Evolutionary conservation across 2,329 filamentous ascomycete genomes (phyloP).

Genomic region (Cryphonectria japonica): DNA sequence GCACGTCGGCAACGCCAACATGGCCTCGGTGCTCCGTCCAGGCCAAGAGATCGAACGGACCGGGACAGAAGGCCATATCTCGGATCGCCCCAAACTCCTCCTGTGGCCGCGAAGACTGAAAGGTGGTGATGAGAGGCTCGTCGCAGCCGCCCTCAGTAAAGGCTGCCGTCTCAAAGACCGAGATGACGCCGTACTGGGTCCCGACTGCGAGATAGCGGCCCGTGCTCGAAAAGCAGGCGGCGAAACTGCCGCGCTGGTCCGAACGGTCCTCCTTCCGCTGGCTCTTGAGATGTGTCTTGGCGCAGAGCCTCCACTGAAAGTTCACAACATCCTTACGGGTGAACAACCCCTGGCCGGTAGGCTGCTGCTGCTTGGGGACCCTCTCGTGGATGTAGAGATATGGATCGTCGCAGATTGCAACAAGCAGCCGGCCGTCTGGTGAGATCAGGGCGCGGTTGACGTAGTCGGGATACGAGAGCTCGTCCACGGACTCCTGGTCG

Average conservation of each 20-base stretch:
- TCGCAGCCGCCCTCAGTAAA: slow-evolving; percentile 52
- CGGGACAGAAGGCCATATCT: slow-evolving; percentile 89
- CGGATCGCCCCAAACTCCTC: slow-evolving; percentile 78
- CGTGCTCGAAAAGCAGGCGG: slow-evolving; percentile 75
- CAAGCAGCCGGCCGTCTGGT: slow-evolving; percentile 78
- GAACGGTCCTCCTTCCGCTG: slow-evolving; percentile 58
- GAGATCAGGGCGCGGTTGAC: slow-evolving; percentile 97
- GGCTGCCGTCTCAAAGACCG: slow-evolving; percentile 66
- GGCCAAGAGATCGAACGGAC: slow-evolving; percentile 85
- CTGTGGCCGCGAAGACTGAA: slow-evolving; percentile 76
- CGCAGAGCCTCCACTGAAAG: slow-evolving; percentile 57
- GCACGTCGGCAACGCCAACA: slow-evolving; percentile 74
- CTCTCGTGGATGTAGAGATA: slow-evolving; percentile 82
- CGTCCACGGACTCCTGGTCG: slow-evolving; percentile 66
- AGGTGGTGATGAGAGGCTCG: slow-evolving; percentile 69
- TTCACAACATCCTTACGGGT: slow-evolving; percentile 34
- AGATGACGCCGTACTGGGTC: slow-evolving; percentile 80
- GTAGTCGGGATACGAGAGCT: slow-evolving; percentile 76
- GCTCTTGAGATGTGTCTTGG: slow-evolving; percentile 60
- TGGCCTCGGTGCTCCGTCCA: slow-evolving; percentile 90
- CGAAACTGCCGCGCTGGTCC: slow-evolving; percentile 71
- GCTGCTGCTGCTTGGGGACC: slow-evolving; percentile 43
- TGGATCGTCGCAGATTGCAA: slow-evolving; percentile 86
- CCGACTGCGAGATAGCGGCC: slow-evolving; percentile 75
- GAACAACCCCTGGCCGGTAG: slow-evolving; percentile 34